Evolutionary conservation across 1,284 basidiomycete species (phyloP).

Genomic region (Irpex sp.): DNA sequence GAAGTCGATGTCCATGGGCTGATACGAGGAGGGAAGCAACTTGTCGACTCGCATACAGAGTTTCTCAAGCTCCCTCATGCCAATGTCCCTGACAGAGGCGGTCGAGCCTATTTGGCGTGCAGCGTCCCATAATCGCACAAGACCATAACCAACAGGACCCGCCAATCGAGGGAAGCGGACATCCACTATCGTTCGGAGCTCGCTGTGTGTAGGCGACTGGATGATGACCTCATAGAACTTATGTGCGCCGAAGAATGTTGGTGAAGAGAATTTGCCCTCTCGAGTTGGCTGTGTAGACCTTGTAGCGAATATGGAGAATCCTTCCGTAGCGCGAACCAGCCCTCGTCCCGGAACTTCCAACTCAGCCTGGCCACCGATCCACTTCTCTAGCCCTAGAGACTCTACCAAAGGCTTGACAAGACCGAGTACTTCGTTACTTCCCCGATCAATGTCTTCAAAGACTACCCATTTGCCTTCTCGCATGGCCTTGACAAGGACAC

Average conservation of each 20-base stretch:
- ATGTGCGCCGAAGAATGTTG: constrained; percentile 79
- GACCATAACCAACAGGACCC: constrained; percentile 38
- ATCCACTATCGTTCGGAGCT: constrained; percentile 69
- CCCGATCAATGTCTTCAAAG: constrained; percentile 90
- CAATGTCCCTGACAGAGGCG: constrained; percentile 58
- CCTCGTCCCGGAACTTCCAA: constrained; percentile 71
- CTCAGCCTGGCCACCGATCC: constrained; percentile 71
- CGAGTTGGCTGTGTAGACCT: constrained; percentile 53
- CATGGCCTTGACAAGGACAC: constrained; percentile 89
- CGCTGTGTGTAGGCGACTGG: constrained; percentile 55
- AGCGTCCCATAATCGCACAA: constrained; percentile 64
- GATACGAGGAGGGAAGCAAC: constrained; percentile 49
- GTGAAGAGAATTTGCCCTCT: constrained; percentile 41
- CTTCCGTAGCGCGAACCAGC: constrained; percentile 66
- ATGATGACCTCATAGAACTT: constrained; percentile 77
- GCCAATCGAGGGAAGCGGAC: constrained; percentile 63
- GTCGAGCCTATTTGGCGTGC: constrained; percentile 46
- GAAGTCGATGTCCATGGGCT: constrained; percentile 41
- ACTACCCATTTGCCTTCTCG: constrained; percentile 92
- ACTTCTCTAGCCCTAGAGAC: constrained; percentile 70
- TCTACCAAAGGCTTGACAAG: constrained; percentile 82
- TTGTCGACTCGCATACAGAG: constrained; percentile 77
- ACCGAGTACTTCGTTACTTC: constrained; percentile 82
- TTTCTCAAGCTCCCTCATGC: constrained; percentile 86
- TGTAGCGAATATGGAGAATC: constrained; percentile 81